These are phyloP conservation scores for Rosa chinensis DNA, from an alignment of 306 rosid genomes.

Conservation along the genomic window DNA sequence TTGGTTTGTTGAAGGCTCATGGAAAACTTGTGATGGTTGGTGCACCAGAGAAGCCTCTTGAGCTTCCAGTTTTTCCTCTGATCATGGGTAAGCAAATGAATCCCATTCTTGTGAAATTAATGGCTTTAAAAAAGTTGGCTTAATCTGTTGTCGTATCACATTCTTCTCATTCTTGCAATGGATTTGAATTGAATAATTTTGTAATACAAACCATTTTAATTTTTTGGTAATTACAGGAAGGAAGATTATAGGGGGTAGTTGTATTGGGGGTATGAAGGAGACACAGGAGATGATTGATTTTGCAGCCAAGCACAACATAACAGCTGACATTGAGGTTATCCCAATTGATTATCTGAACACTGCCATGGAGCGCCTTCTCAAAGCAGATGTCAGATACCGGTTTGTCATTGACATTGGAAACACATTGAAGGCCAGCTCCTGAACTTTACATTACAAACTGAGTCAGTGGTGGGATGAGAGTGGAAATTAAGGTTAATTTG, in stretches of 20 bases:
- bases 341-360: slow-evolving; percentile 49
- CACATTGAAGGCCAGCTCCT: slow-evolving; percentile 8
- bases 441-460: neutral
- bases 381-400: slow-evolving; percentile 56
- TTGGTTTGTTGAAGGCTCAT: slow-evolving; percentile 24
- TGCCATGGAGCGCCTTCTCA: slow-evolving; percentile 52
- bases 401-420: slow-evolving; percentile 47
- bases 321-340: slow-evolving; percentile 53
- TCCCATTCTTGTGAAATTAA: neutral
- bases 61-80: slow-evolving; percentile 33
- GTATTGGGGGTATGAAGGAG: slow-evolving; percentile 27
- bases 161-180: neutral
- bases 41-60: slow-evolving; percentile 29
- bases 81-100: slow-evolving; percentile 33
- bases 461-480: neutral
- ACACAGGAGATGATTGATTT: slow-evolving; percentile 56
- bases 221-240: neutral
- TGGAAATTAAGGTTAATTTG: neutral
- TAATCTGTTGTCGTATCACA: neutral
- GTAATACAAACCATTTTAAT: neutral
- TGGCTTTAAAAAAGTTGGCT: neutral
- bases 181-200: neutral
- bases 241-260: slow-evolving; percentile 35
- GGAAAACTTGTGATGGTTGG: slow-evolving; percentile 49
- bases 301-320: slow-evolving; percentile 49